phyloP scores from a whole-genome alignment of 2,329 filamentous ascomycete genomes.

The Scortechinia acanthostroma region DNA sequence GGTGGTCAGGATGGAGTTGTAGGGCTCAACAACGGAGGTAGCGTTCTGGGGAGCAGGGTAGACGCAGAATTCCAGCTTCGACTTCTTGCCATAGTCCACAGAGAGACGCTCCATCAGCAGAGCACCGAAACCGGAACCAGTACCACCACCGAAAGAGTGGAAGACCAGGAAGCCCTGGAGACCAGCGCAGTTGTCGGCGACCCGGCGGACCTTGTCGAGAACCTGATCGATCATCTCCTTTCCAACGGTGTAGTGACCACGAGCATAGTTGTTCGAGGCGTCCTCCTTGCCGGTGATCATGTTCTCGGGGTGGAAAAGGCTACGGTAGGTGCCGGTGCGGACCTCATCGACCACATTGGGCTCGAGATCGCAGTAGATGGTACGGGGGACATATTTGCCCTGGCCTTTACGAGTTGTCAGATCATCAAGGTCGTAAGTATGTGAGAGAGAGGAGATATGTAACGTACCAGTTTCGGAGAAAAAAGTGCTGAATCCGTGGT shows the following conservation, averaged over 20 bases:
- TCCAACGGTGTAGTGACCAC: slow-evolving; percentile 69
- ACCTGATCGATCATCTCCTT: slow-evolving; percentile 71
- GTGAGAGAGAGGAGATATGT: slow-evolving; percentile 4
- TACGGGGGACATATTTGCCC: slow-evolving; percentile 68
- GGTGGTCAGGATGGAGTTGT: slow-evolving; percentile 3
- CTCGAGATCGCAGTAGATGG: slow-evolving; percentile 69
- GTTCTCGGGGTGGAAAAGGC: slow-evolving; percentile 66
- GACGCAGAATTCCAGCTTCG: slow-evolving; percentile 2
- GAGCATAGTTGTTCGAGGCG: slow-evolving; percentile 70
- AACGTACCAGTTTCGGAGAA: slow-evolving; percentile 66
- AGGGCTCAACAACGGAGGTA: slow-evolving; percentile 2
- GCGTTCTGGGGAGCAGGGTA: slow-evolving; percentile 3
- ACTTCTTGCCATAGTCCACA: slow-evolving; percentile 2
- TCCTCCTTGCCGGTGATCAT: slow-evolving; percentile 74
- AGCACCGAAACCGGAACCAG: slow-evolving; percentile 3
- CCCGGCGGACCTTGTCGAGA: slow-evolving; percentile 63
- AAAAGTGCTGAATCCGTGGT: slow-evolving; percentile 69
- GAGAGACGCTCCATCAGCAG: slow-evolving; percentile 2
- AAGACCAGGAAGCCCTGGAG: slow-evolving; percentile 2
- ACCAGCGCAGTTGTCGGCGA: slow-evolving; percentile 27
- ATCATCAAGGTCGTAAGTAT: too few species aligned
- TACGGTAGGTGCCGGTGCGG: slow-evolving; percentile 63
- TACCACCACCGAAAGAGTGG: slow-evolving; percentile 3
- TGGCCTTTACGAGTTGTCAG: slow-evolving; percentile 39
- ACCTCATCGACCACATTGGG: slow-evolving; percentile 70